Evolutionary conservation across 1,139 yeast species (phyloP).

Genomic region (Hemisphaericaspora xylofermentans): DNA sequence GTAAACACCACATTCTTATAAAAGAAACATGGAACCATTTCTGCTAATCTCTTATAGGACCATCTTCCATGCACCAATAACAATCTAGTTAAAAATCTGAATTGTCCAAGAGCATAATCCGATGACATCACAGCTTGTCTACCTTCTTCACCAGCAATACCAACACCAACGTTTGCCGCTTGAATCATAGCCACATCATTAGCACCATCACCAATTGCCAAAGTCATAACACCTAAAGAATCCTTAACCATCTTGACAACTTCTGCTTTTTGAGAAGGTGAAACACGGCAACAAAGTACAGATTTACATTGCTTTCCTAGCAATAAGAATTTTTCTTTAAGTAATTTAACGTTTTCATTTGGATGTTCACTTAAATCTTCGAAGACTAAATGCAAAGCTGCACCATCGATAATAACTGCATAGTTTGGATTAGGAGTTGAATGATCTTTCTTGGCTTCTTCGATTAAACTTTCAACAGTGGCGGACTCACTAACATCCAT

Average conservation of each 20-base stretch:
- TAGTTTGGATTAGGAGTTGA: slow-evolving; percentile 47
- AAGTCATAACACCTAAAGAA: slow-evolving; percentile 55
- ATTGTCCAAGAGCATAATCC: slow-evolving; percentile 66
- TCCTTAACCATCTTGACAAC: slow-evolving; percentile 55
- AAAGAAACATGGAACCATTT: slow-evolving; percentile 66
- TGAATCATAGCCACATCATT: slow-evolving; percentile 72
- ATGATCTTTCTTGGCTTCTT: slow-evolving; percentile 47
- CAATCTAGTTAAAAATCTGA: slow-evolving; percentile 53
- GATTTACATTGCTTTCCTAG: slow-evolving; percentile 61
- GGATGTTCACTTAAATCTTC: slow-evolving; percentile 20
- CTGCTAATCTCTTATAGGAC: slow-evolving; percentile 62
- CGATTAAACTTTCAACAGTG: slow-evolving; percentile 32
- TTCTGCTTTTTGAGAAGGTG: slow-evolving; percentile 63
- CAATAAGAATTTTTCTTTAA: slow-evolving; percentile 45
- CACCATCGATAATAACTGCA: slow-evolving; percentile 59
- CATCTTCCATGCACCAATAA: slow-evolving; percentile 63
- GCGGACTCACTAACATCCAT: slow-evolving; percentile 23
- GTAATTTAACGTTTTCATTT: slow-evolving; percentile 18
- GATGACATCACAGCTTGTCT: slow-evolving; percentile 68
- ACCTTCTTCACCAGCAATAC: slow-evolving; percentile 71
- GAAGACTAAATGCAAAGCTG: slow-evolving; percentile 48
- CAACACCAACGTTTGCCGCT: slow-evolving; percentile 64
- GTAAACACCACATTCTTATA: slow-evolving; percentile 63
- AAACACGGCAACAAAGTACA: slow-evolving; percentile 63
- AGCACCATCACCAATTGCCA: slow-evolving; percentile 69